These are phyloP conservation scores for Ophiostoma montium DNA, from an alignment of 2,329 filamentous ascomycete species.

Conservation along the genomic window DNA sequence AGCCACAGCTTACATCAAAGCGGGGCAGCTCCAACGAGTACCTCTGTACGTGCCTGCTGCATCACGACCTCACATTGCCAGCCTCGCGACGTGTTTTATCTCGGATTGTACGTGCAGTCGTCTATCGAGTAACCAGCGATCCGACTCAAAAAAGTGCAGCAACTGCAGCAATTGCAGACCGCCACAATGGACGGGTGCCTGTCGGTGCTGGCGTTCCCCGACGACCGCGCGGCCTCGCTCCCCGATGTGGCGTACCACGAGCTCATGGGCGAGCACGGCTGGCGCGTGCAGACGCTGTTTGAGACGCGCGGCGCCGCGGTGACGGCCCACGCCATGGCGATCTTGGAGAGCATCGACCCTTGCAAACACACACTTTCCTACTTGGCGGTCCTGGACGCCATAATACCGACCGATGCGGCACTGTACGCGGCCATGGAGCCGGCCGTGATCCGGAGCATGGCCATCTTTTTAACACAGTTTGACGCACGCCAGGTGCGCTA, in stretches of 20 bases:
- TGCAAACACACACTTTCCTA: constrained; percentile 36
- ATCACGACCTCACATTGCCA: not conserved
- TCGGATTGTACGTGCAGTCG: too few species aligned
- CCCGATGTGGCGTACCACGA: constrained; percentile 26
- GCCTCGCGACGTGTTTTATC: too few species aligned
- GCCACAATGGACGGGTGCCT: constrained; percentile 20
- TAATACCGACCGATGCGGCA: constrained; percentile 18
- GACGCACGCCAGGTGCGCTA: constrained; percentile 39
- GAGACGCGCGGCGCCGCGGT: constrained; percentile 18
- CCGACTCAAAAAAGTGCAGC: too few species aligned
- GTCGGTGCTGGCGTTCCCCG: constrained; percentile 29
- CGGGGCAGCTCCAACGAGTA: constrained; percentile 4
- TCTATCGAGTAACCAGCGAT: too few species aligned
- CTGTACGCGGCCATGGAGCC: constrained; percentile 19
- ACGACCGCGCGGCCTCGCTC: constrained; percentile 13
- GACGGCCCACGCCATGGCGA: constrained; percentile 20
- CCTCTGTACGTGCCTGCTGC: not conserved
- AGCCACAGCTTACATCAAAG: constrained; percentile 1
- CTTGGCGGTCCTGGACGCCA: constrained; percentile 30
- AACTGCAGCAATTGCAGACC: constrained; percentile 17
- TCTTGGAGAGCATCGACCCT: constrained; percentile 35
- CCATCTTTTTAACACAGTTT: constrained; percentile 33
- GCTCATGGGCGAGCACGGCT: constrained; percentile 24
- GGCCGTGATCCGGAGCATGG: constrained; percentile 26
- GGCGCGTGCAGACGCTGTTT: constrained; percentile 25